Percentiles rank a stretch among this genome's conserved stretches.
Evolutionary conservation across 495 filamentous ascomycete species (phyloP).

Genomic region (Lophium mytilinum): DNA sequence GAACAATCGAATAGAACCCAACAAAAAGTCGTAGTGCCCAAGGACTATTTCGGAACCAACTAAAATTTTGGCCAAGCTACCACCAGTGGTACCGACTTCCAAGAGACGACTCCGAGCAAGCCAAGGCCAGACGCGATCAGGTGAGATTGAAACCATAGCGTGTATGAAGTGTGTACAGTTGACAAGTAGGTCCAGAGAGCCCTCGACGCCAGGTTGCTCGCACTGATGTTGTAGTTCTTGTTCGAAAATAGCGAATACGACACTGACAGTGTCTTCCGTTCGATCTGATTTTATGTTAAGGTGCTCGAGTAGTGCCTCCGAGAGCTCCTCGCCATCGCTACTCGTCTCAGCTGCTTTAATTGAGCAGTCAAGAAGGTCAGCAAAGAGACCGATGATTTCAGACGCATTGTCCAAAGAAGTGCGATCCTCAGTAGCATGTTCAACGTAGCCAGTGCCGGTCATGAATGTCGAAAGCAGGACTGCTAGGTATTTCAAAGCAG

Average conservation of each 20-base stretch:
- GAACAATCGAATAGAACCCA: conserved; percentile 63
- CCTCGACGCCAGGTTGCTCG: conserved; percentile 43
- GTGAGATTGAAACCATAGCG: conserved; percentile 59
- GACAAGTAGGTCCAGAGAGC: conserved; percentile 52
- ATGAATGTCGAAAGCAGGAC: conserved; percentile 50
- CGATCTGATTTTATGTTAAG: conserved; percentile 62
- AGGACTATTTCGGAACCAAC: conserved; percentile 65
- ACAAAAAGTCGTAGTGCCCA: conserved; percentile 69
- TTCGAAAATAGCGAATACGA: conserved; percentile 81
- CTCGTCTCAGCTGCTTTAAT: conserved; percentile 1
- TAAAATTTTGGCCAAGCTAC: conserved; percentile 64
- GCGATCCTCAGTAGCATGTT: conserved; percentile 14
- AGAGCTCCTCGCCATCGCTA: conserved; percentile 1
- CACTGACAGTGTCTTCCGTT: conserved; percentile 67
- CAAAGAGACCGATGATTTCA: conserved; percentile 57
- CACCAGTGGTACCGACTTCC: conserved; percentile 60
- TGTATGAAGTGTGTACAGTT: conserved; percentile 73
- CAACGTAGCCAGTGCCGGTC: conserved; percentile 20
- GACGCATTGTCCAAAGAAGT: conserved; percentile 43
- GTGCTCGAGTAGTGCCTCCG: conserved; percentile 26
- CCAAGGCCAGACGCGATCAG: conserved; percentile 81
- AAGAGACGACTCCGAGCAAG: conserved; percentile 71
- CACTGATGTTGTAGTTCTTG: conserved; percentile 57
- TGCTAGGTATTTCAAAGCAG: conserved; percentile 67
- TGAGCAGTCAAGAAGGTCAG: conserved; percentile 44